Base-by-base conservation (phyloP, 768 basidiomycete species). In the Lanmaoa rubissima region DNA sequence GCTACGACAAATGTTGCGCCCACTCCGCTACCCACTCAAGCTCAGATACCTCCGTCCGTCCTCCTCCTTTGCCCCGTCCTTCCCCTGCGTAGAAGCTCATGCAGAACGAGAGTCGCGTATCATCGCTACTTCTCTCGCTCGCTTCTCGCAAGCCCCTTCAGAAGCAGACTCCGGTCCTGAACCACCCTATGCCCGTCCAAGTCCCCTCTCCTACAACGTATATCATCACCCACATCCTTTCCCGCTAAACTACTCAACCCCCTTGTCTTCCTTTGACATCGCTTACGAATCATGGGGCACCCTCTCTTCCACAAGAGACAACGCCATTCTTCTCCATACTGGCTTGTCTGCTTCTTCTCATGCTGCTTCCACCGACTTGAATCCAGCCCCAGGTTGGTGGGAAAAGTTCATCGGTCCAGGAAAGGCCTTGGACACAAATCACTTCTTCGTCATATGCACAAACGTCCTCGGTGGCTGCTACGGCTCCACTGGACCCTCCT, bases 221-320 rank as follows among this genome's bases (percentile, higher is more conserved):
- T 95, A 87, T 68, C 82, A 81, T 58, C 86, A 91, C 64, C 60
- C 69, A 0, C 61, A 64, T 2, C 86, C 90, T 0, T 75, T 96
- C n/a, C 77, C 79, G 1, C 80, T 96, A 31, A 79, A 84, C 6
- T 86, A 86, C 61, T 81, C 86, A 55, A 72, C 76, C 1, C 58
- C 76, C 2, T 78, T 96, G 0, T 83, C 87, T 1, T 75, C 84
- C 8, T 87, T 94, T 63, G 84, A 92, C 61, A 82, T 98, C 55
- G 97, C 97, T 0, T 99, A 98, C 79, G 97, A 99, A 76, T 92
- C 97, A 0, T 99, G 97, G 97, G 97, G 97, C 3, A 84, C 83
- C 2, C 87, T 98, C 43, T 90, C 90, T 24, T 77, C 88, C 0
- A 64, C 75, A 8, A 81, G 79, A 43, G 88, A 93, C 71, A 98